Evolutionary conservation across 2,329 filamentous ascomycete species (phyloP), one percentile per base, ranked within the genome.

Genomic region (Dothistroma pini): DNA sequence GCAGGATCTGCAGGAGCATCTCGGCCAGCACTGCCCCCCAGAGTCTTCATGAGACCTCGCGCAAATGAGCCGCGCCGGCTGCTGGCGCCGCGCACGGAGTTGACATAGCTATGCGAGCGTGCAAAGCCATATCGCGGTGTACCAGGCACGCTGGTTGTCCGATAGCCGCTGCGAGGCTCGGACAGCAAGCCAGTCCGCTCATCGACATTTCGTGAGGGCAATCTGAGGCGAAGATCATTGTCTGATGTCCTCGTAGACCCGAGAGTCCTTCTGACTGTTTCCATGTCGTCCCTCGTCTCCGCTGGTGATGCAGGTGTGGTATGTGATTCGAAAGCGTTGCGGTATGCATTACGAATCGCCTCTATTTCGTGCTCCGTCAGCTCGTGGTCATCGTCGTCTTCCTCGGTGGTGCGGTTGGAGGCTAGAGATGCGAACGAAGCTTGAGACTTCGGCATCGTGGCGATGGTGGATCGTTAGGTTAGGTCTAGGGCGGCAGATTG

Each of bases 31-130:
- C 31, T 34, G n/a, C 53, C 56, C 12, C 63, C 58, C 14, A 72
- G 47, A 0, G 69, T 68, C 55, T 65, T 68, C 63, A 70, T 69
- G 12, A 72, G 59, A 7, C 68, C 63, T 22, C 62, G 55, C 19
- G 73, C 75, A 60, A 79, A 78, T 0, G 83, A 84, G 60, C 78
- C 79, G 7, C 77, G 73, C 48, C 82, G 78, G 63, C 80, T 84
- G 61, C 31, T 53, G 10, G n/a, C 14, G 11, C 60, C 55, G 25
- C 67, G 66, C 21, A 57, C 64, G 44, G 69, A 70, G 58, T 68
- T 63, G 50, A 68, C 58, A 47, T 70, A 66, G 60, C 69, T 72
- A 57, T 76, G 74, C 63, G 76, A 73, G 49, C 77, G 61, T 48
- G 61, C 66, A 16, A 72, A 62, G 63, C 64, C 70, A 57, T 64